Evolutionary conservation across 75 land plant species (phyloP).

Genomic region (Sequoia sempervirens): DNA sequence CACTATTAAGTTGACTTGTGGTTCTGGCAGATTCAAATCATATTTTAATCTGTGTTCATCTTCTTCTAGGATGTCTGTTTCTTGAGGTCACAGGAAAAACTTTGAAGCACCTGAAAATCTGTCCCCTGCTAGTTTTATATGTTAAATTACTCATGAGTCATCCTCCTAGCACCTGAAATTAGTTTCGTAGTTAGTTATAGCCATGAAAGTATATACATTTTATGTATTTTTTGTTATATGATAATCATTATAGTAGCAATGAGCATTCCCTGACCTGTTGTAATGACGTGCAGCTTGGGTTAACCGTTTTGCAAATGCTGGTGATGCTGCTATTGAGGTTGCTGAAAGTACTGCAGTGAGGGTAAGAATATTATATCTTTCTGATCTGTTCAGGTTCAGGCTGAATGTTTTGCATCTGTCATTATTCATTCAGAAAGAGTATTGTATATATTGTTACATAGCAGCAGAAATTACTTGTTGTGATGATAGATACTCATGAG

Average conservation of each 20-base stretch:
- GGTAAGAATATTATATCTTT: conserved; percentile 33
- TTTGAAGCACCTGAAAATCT: neutral
- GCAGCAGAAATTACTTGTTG: neutral
- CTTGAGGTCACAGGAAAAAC: neutral
- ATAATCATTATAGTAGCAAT: neutral
- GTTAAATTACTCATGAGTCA: neutral
- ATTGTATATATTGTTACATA: neutral
- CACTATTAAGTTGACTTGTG: neutral
- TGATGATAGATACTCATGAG: neutral
- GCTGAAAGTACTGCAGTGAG: conserved; percentile 75
- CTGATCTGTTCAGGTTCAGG: neutral
- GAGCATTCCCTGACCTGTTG: neutral
- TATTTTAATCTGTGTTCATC: neutral
- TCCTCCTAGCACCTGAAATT: neutral
- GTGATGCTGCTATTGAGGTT: conserved; percentile 82
- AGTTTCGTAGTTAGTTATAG: neutral
- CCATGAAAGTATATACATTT: neutral
- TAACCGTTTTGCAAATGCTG: conserved; percentile 93
- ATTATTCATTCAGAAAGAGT: neutral
- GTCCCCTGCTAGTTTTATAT: neutral
- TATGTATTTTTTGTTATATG: neutral
- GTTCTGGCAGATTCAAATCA: neutral
- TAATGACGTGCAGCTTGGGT: conserved; percentile 63
- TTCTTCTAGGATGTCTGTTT: neutral
- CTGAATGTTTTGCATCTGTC: neutral